These are phyloP conservation scores for Bacidia gigantensis DNA, from an alignment of 495 filamentous ascomycete species.

Conservation along the genomic window DNA sequence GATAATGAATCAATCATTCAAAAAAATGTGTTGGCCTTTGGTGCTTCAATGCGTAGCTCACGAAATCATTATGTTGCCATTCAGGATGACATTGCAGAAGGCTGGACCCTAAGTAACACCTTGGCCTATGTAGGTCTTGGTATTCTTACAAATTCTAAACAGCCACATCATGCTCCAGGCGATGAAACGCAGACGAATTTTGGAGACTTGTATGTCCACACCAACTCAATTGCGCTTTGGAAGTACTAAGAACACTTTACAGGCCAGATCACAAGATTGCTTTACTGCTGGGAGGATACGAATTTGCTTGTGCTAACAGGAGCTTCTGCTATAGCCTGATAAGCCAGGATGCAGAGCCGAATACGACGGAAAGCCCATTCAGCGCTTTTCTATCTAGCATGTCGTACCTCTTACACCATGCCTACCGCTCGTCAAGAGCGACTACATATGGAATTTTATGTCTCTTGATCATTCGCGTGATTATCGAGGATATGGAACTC, in stretches of 20 bases:
- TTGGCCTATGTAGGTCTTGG: slow-evolving; percentile 77
- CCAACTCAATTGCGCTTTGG: not conserved
- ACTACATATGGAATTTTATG: slow-evolving; percentile 71
- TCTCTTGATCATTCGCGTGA: slow-evolving; percentile 68
- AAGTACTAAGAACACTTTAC: slow-evolving; percentile 18
- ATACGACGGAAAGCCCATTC: slow-evolving; percentile 62
- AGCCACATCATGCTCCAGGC: slow-evolving; percentile 43
- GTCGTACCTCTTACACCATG: slow-evolving; percentile 88
- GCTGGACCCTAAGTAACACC: slow-evolving; percentile 71
- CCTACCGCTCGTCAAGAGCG: slow-evolving; percentile 65
- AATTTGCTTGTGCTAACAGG: slow-evolving; percentile 90
- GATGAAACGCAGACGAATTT: slow-evolving; percentile 75
- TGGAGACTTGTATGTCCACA: slow-evolving; percentile 40
- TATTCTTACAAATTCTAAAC: slow-evolving; percentile 49
- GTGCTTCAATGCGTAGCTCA: slow-evolving; percentile 46
- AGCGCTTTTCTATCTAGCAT: slow-evolving; percentile 73
- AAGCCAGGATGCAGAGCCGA: slow-evolving; percentile 42
- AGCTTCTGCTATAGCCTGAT: slow-evolving; percentile 82
- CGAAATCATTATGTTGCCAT: slow-evolving; percentile 74
- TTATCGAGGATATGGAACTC: slow-evolving; percentile 73
- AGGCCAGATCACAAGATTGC: slow-evolving; percentile 71
- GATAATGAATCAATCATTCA: slow-evolving; percentile 82
- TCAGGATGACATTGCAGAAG: slow-evolving; percentile 82
- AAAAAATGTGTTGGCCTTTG: slow-evolving; percentile 65
- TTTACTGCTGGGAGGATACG: slow-evolving; percentile 73